Percentiles rank a stretch among this genome's conserved stretches.
phyloP scores from a whole-genome alignment of 805 yeast genomes.

The Metschnikowia corniflorae region DNA sequence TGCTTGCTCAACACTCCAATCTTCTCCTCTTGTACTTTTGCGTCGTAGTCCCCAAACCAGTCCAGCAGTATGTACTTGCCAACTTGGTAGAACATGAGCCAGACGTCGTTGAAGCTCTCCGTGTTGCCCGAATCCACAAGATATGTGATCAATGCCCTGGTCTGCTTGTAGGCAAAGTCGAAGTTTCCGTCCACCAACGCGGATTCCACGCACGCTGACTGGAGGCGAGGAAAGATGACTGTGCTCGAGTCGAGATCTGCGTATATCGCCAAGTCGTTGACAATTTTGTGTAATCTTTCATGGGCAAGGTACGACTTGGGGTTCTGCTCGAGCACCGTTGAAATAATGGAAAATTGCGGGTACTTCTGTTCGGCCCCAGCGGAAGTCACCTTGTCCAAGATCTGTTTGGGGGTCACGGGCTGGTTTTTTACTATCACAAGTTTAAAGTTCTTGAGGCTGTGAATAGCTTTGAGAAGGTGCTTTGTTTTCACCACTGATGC shows the following conservation, averaged over 20 bases:
- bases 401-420: slow-evolving; percentile 17
- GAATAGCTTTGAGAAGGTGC: slow-evolving; percentile 36
- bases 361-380: slow-evolving; percentile 9
- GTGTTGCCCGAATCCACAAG: slow-evolving; percentile 11
- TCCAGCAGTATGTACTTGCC: slow-evolving; percentile 46
- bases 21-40: slow-evolving; percentile 12
- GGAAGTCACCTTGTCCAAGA: slow-evolving; percentile 12
- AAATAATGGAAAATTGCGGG: slow-evolving; percentile 27
- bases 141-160: slow-evolving; percentile 36
- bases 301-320: slow-evolving; percentile 45
- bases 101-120: slow-evolving; percentile 33
- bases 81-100: slow-evolving; percentile 76
- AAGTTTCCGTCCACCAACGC: slow-evolving; percentile 64
- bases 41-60: slow-evolving; percentile 19
- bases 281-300: slow-evolving; percentile 38
- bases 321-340: slow-evolving; percentile 51
- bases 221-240: slow-evolving; percentile 29
- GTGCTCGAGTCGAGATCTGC: slow-evolving; percentile 23
- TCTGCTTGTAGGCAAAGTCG: slow-evolving; percentile 47
- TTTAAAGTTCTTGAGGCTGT: slow-evolving; percentile 34
- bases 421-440: slow-evolving; percentile 17
- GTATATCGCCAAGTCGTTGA: slow-evolving; percentile 40
- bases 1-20: slow-evolving; percentile 43
- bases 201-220: slow-evolving; percentile 59
- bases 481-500: slow-evolving; percentile 21